Conservation (phyloP, 2,329 filamentous ascomycete species). For the Cordyceps militaris region DNA sequence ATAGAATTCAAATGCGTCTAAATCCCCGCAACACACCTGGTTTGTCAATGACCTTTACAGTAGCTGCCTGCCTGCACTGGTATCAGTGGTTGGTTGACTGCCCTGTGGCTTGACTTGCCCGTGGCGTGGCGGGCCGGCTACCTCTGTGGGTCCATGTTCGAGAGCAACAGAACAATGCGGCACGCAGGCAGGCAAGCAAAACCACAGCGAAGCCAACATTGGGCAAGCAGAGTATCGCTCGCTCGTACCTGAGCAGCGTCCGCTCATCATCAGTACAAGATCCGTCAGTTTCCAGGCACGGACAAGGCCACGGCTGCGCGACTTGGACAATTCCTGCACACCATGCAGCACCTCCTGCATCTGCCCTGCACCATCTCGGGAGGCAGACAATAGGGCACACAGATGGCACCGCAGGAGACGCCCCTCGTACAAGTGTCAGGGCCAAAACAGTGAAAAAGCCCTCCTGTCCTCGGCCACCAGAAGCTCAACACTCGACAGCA, state of each 20-base stretch:
- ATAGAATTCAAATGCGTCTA: background rate
- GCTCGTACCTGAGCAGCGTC: background rate
- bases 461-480: background rate
- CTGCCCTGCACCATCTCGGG: background rate
- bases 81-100: background rate
- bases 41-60: no score
- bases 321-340: background rate
- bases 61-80: background rate
- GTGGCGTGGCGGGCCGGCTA: constrained; percentile 5
- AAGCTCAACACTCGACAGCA: background rate
- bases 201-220: background rate
- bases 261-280: background rate
- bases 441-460: background rate
- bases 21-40: background rate
- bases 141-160: background rate
- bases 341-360: constrained; percentile 2
- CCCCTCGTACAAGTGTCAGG: background rate
- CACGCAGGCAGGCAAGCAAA: background rate
- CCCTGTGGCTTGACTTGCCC: background rate
- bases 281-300: background rate
- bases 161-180: background rate
- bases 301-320: background rate
- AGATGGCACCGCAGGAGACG: background rate
- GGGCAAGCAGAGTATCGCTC: background rate
- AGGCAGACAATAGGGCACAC: background rate